These are phyloP conservation scores for Microbotryum violaceum DNA, from an alignment of 1,284 basidiomycete species.

Conservation along the genomic window DNA sequence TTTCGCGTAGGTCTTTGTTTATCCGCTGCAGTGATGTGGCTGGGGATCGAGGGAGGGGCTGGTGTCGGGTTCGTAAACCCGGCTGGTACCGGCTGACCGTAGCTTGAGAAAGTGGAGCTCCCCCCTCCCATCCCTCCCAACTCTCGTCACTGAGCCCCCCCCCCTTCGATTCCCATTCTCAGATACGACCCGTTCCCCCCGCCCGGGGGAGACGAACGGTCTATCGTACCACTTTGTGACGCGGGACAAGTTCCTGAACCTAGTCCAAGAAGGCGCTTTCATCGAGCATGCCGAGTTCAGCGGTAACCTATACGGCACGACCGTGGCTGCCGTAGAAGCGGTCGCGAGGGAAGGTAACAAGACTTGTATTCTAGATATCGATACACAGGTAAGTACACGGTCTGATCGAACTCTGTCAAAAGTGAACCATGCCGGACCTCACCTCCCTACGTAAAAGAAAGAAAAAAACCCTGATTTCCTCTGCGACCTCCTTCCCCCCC, in stretches of 20 bases:
- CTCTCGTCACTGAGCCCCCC: not conserved
- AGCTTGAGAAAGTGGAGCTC: not conserved
- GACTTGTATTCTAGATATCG: constrained; percentile 91
- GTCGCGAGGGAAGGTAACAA: constrained; percentile 47
- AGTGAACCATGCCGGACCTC: too few species aligned
- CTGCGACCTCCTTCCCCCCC: too few species aligned
- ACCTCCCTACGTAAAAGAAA: too few species aligned
- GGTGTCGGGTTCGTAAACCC: too few species aligned
- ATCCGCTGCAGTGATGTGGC: too few species aligned
- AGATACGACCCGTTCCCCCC: constrained; percentile 87
- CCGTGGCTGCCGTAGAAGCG: constrained; percentile 57
- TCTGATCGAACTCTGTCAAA: too few species aligned
- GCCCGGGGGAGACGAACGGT: constrained; percentile 75
- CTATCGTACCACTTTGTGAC: constrained; percentile 53
- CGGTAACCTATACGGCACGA: constrained; percentile 88
- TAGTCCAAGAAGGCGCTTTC: constrained; percentile 49
- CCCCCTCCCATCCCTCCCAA: not conserved
- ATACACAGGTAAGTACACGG: constrained; percentile 64
- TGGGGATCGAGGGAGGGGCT: too few species aligned
- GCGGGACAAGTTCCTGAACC: constrained; percentile 47
- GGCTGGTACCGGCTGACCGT: too few species aligned
- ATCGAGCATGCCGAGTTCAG: constrained; percentile 69
- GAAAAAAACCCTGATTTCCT: too few species aligned
- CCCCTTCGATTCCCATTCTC: constrained; percentile 2
- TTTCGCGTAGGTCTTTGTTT: constrained; percentile 73